Evolutionary conservation across 305 asterid genomes (phyloP).

Genomic region (Lippia alba): DNA sequence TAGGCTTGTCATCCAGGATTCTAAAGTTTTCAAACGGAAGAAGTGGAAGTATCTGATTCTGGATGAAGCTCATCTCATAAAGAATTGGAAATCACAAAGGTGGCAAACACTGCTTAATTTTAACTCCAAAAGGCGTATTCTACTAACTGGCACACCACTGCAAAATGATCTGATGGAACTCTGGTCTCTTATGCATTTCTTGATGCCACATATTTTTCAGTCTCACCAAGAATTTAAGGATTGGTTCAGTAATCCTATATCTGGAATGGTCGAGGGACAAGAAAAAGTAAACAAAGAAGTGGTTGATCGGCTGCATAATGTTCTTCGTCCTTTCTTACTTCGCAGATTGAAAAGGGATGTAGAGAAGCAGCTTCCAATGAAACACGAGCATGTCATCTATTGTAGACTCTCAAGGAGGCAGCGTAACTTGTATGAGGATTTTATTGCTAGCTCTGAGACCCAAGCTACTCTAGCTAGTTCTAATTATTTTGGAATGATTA

Average conservation of each 20-base stretch:
- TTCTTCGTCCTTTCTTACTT: slow-evolving; percentile 96
- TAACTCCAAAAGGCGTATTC: slow-evolving; percentile 97
- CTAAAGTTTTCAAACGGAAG: slow-evolving; percentile 96
- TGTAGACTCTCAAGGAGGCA: slow-evolving; percentile 99
- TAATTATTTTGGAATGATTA: slow-evolving; percentile 96
- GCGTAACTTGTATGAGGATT: slow-evolving; percentile 97
- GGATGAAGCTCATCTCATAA: slow-evolving; percentile 98
- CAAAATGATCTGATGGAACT: slow-evolving; percentile 99
- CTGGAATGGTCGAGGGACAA: slow-evolving; percentile 99
- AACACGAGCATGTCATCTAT: slow-evolving; percentile 89
- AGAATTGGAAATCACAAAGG: slow-evolving; percentile 99
- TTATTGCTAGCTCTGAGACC: slow-evolving; percentile 98
- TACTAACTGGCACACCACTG: slow-evolving; percentile 96
- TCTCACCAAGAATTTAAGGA: slow-evolving; percentile 99
- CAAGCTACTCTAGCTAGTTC: slow-evolving; percentile 97
- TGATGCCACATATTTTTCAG: slow-evolving; percentile 99
- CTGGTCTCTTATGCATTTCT: slow-evolving; percentile 99
- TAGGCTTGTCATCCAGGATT: slow-evolving; percentile 97
- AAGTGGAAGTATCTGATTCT: slow-evolving; percentile 98
- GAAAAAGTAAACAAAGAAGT: slow-evolving; percentile 98
- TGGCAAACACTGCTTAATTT: slow-evolving; percentile 99
- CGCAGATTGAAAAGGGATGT: slow-evolving; percentile 98
- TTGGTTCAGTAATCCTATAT: slow-evolving; percentile 97
- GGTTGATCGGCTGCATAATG: slow-evolving; percentile 97
- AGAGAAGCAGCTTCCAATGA: slow-evolving; percentile 95